phyloP scores from a whole-genome alignment of 495 filamentous ascomycete species.

The Coniosporium apollinis region DNA sequence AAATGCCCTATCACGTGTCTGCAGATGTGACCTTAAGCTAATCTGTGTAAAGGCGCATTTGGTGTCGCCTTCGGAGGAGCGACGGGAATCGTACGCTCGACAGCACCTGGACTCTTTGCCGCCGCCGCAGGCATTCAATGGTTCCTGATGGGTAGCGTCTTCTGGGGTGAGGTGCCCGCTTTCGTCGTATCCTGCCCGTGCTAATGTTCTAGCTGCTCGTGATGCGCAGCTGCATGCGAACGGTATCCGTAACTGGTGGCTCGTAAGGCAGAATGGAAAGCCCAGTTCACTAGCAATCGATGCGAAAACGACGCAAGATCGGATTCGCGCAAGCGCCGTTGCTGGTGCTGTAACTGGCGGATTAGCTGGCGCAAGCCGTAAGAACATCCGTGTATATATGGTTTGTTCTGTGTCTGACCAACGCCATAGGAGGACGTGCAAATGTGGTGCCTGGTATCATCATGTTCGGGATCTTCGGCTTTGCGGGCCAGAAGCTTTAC shows the following conservation, averaged over 20 bases:
- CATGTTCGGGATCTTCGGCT: slow-evolving; percentile 47
- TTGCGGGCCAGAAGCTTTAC: slow-evolving; percentile 40
- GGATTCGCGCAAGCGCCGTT: slow-evolving; percentile 43
- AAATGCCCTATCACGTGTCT: slow-evolving; percentile 6
- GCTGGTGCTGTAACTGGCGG: slow-evolving; percentile 57
- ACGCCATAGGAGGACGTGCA: slow-evolving; percentile 22
- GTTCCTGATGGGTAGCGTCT: slow-evolving; percentile 59
- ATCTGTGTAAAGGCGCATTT: slow-evolving; percentile 34
- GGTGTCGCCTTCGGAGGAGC: slow-evolving; percentile 60
- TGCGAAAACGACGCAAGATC: slow-evolving; percentile 29
- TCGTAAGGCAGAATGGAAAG: no score
- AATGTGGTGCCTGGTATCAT: slow-evolving; percentile 42
- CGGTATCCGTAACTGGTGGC: slow-evolving; percentile 14
- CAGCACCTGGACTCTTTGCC: slow-evolving; percentile 51
- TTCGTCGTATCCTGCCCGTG: not conserved
- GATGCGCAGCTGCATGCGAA: slow-evolving; percentile 21
- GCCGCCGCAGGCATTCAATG: slow-evolving; percentile 60
- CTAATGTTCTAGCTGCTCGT: slow-evolving; percentile 21
- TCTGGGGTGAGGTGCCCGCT: slow-evolving; percentile 42
- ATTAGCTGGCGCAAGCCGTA: slow-evolving; percentile 30
- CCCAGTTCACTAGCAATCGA: slow-evolving; percentile 6
- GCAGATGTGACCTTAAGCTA: slow-evolving; percentile 3
- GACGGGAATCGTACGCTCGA: slow-evolving; percentile 48
- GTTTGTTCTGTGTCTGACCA: slow-evolving; percentile 1
- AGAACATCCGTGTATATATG: not conserved